Base-by-base conservation (phyloP, 75 land plant species). In the Larix kaempferi region DNA sequence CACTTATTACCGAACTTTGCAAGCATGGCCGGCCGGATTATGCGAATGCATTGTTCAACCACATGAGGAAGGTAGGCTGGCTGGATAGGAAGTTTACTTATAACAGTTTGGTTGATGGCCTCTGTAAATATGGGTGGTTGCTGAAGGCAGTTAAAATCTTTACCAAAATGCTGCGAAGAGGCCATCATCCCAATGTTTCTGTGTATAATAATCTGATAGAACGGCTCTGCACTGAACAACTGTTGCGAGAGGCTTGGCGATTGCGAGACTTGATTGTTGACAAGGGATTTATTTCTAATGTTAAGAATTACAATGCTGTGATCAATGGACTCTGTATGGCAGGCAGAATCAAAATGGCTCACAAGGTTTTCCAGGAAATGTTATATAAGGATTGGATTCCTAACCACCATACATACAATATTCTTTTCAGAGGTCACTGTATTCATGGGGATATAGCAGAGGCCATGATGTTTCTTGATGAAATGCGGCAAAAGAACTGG, bases 1-100 rank as follows among this genome's bases (percentile, higher is more conserved):
- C 62, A 5, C 62, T 60, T 22, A 60, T 60, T 22, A 60, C 62
- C 8, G 62, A 60, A 22, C 62, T 60, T 22, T 60, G 62, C 62
- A 60, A 60, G 23, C 22, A 21, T 0, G 62, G 62, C 8, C 21
- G 62, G 2, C 62, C 12, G 21, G 62, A 60, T 22, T 60, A 22
- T 60, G 62, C 62, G 8, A 22, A 60, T 19, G 23, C 22, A 7
- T 22, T 60, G 21, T 60, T 60, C 62, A 60, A 60, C 6, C 23
- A 60, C 62, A 60, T 60, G 62, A 60, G 62, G 62, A 60, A 60
- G 62, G 23, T 21, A 19, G 62, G 62, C 21, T 60, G 62, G 62
- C 21, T 60, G 21, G 62, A 60, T 21, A 60, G 5, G 62, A 60
- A 60, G 22, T 60, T 60, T 60, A 60, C 62, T 22, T 60, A 60